Evolutionary conservation across 306 rosid species (phyloP), one percentile per base, ranked within the genome.

Genomic region (Cucumis hystrix): DNA sequence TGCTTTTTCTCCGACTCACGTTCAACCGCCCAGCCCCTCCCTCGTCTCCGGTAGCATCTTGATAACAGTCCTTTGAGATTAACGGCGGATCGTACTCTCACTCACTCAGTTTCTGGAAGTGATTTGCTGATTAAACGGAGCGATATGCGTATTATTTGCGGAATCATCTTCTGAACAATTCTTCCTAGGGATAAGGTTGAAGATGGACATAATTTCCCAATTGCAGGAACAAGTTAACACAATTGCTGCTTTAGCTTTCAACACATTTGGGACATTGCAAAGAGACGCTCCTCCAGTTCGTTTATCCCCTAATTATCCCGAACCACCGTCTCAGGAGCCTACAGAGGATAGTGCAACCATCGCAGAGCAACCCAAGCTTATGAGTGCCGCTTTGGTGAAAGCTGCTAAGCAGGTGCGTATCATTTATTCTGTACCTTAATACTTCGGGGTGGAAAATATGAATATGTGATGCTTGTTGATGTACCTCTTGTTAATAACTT

Each of bases 261-360:
- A 94, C 74, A 91, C 95, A 20, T 52, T 91, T 54, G 98, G 97
- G 77, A 81, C 94, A 33, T 68, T 94, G 67, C 98, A 94, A 83
- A 90, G 98, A 79, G 98, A 94, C 67, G 97, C 97, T 58, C 93
- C 97, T 78, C 91, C 96, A n/a, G 91, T 87, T 67, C 82, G 87
- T 11, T 87, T 94, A 67, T 86, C 94, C 6, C 89, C 89, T 60
- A 87, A 84, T 71, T 93, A 93, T 80, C 97, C 96, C 3, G 98
- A 93, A 73, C 96, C 96, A 45, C 94, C 97, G 1, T 63, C 88
- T 23, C 55, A 62, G 0, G 89, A 84, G 49, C 85, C 89, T 15
- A 73, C 88, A 16, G 97, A 90, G 47, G 97, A 93, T 15, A 81
- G 81, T 6, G 33, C 85, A 4, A 88, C 71, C 57, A 82, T 88